phyloP scores from a whole-genome alignment of 169 alveolate genomes.

The Cryptosporidium andersoni region DNA sequence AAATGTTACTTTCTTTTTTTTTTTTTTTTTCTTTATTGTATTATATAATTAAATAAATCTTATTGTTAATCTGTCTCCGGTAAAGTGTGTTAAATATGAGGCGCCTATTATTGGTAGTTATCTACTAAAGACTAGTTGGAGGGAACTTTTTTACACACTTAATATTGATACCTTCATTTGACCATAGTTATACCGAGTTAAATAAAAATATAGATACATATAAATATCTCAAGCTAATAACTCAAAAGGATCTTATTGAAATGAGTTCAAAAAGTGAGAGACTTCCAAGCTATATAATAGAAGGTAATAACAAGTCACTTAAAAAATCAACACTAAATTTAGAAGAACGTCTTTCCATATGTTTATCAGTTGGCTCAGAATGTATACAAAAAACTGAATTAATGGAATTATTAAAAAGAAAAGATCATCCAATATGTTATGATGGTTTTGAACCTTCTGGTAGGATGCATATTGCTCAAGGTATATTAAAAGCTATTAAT shows the following conservation, averaged over 20 bases:
- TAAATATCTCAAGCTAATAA: background rate
- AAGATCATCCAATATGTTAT: slow-evolving; percentile 89
- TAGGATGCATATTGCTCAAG: slow-evolving; percentile 99
- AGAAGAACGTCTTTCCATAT: slow-evolving; percentile 74
- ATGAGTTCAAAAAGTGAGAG: slow-evolving; percentile 18
- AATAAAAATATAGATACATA: background rate
- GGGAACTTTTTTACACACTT: too few relatives aligned
- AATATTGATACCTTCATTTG: too few relatives aligned
- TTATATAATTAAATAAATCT: too few relatives aligned
- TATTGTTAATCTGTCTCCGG: too few relatives aligned
- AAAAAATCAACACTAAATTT: slow-evolving; percentile 62
- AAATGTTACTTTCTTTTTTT: too few relatives aligned
- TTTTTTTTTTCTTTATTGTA: too few relatives aligned
- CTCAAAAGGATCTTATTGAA: background rate
- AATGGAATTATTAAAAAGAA: slow-evolving; percentile 75
- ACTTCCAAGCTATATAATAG: slow-evolving; percentile 43
- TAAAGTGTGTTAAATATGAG: too few relatives aligned
- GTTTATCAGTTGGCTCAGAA: slow-evolving; percentile 82
- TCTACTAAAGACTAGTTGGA: too few relatives aligned
- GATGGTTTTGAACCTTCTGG: slow-evolving; percentile 99
- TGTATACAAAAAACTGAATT: slow-evolving; percentile 86
- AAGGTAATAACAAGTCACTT: slow-evolving; percentile 45
- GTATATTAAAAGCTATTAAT: slow-evolving; percentile 86
- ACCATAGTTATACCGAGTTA: background rate
- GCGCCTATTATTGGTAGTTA: too few relatives aligned